Percentiles rank a stretch among this genome's conserved stretches.
Conservation (phyloP, 2,329 filamentous ascomycete genomes). For the Fusarium verticillioides region DNA sequence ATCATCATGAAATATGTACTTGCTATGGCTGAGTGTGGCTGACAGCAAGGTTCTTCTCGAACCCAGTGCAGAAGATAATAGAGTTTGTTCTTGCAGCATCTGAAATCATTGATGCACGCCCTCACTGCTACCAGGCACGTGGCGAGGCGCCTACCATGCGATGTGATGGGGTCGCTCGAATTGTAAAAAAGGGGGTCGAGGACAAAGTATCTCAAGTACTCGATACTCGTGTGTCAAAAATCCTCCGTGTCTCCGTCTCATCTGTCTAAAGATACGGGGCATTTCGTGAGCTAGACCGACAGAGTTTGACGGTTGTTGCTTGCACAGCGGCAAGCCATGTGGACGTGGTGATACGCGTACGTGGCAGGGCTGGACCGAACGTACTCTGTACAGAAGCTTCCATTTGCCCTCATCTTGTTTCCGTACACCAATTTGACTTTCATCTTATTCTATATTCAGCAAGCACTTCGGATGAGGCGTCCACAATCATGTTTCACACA, state of each 20-base stretch:
- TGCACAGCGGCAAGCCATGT: conserved; percentile 28
- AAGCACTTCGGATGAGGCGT: conserved; percentile 12
- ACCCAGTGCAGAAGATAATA: conserved; percentile 12
- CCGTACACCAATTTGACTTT: conserved; percentile 5
- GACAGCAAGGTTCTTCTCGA: conserved; percentile 27
- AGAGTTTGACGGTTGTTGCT: conserved; percentile 11
- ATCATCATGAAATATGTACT: not conserved
- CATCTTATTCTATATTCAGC: conserved; percentile 4
- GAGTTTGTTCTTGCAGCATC: conserved; percentile 24
- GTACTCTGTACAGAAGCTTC: not conserved
- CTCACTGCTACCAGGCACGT: conserved; percentile 29
- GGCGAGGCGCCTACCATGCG: conserved; percentile 38
- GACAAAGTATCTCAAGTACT: conserved; percentile 31
- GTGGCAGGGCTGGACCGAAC: conserved; percentile 13
- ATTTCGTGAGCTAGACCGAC: conserved; percentile 1
- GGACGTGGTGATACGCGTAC: conserved; percentile 19
- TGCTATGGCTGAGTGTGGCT: conserved; percentile 29
- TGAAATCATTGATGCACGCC: conserved; percentile 27
- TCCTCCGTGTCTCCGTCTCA: not conserved
- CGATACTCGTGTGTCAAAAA: conserved; percentile 22
- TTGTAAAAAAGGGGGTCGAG: conserved; percentile 9
- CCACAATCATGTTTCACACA: not conserved
- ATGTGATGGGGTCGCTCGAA: not conserved
- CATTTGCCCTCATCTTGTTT: conserved; percentile 11
- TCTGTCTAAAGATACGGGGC: not conserved